These are phyloP conservation scores for Podospora fimiseda DNA, from an alignment of 495 filamentous ascomycete genomes.

Conservation along the genomic window DNA sequence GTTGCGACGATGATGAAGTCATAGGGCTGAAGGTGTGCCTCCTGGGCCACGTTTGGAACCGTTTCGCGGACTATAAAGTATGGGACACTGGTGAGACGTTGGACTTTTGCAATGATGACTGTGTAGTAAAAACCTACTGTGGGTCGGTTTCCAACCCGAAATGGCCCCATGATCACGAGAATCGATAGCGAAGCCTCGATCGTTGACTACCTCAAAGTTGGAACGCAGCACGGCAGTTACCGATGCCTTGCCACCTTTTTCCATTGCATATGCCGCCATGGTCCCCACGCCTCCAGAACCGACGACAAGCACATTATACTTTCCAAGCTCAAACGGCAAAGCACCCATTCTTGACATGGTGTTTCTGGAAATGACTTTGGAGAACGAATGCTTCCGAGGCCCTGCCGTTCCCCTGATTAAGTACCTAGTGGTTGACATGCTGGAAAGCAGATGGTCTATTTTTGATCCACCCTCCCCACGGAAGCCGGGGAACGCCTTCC, in stretches of 20 bases:
- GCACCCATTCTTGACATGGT: conserved; percentile 11
- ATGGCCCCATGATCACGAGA: conserved; percentile 31
- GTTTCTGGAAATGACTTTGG: neutral
- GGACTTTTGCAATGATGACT: neutral
- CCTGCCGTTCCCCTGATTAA: neutral
- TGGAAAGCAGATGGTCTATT: neutral
- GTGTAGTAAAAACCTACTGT: conserved; percentile 8
- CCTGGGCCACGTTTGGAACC: conserved; percentile 34
- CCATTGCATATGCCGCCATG: conserved; percentile 34
- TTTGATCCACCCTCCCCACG: neutral
- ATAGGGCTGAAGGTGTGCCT: conserved; percentile 23
- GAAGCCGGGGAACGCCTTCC: no score
- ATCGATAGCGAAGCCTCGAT: conserved; percentile 25
- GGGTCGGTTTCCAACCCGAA: conserved; percentile 23
- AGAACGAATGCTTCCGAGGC: neutral
- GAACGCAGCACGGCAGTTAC: conserved; percentile 35
- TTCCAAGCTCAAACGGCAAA: neutral
- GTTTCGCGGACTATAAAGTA: conserved; percentile 25
- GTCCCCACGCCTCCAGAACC: conserved; percentile 36
- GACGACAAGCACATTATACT: conserved; percentile 30
- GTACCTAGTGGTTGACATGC: neutral
- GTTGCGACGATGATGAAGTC: conserved; percentile 50
- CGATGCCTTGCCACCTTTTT: conserved; percentile 18
- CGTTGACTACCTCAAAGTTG: conserved; percentile 26
- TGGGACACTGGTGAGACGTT: neutral